These are phyloP conservation scores for Euphorbia peplus DNA, from an alignment of 345 rosid genomes.

Conservation along the genomic window DNA sequence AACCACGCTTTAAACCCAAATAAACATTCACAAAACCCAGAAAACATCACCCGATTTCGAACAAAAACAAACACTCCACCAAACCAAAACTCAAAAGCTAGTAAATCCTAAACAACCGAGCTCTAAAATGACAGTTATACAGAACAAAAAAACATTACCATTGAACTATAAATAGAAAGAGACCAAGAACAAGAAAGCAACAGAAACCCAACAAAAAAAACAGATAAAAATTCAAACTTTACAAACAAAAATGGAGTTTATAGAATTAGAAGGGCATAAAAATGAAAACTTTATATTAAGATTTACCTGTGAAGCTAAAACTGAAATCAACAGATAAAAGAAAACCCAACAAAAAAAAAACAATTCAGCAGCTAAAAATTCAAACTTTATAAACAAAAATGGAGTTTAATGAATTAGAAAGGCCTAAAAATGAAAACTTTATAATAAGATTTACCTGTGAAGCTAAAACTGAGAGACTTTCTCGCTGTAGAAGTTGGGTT, in stretches of 20 bases:
- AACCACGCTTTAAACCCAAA: conserved; percentile 26
- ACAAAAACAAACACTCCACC: background rate
- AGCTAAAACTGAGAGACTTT: conserved; percentile 6
- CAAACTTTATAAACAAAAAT: background rate
- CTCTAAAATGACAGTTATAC: background rate
- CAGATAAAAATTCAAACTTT: background rate
- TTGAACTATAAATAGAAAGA: background rate
- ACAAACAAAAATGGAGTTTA: background rate
- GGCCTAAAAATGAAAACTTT: conserved; percentile 2
- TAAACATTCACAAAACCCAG: conserved; percentile 9
- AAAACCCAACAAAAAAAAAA: conserved; percentile 5
- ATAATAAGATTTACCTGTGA: conserved; percentile 21
- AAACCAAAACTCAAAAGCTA: background rate
- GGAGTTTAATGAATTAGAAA: background rate
- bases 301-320: conserved; percentile 4
- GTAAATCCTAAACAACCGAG: background rate
- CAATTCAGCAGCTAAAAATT: conserved; percentile 5
- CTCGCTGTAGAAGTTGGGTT: conserved; percentile 12
- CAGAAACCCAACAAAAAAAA: too few relatives aligned
- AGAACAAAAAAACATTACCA: conserved; percentile 11
- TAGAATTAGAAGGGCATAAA: background rate
- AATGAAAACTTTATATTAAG: conserved; percentile 1
- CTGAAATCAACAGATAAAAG: background rate
- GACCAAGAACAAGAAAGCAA: conserved; percentile 9
- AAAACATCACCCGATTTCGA: conserved; percentile 4